Evolutionary conservation across 495 filamentous ascomycete genomes (phyloP), one percentile per base, ranked within the genome.

Genomic region (Sabuloglossum arenarium): DNA sequence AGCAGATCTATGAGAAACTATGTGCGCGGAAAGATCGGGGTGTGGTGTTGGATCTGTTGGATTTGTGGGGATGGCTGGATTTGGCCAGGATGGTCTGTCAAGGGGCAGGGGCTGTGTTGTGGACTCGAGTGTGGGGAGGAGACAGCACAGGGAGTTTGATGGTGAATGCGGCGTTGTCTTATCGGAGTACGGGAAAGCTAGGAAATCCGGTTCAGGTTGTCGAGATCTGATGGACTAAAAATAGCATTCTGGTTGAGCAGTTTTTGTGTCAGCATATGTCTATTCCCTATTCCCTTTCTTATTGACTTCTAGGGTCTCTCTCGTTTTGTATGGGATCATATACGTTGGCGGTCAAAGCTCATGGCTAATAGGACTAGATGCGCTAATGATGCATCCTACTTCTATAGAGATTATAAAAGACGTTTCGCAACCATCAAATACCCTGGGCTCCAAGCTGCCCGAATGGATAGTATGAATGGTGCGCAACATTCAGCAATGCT

Each of bases 101-200:
- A 60, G 88, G 86, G 1, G 43, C 80, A 0, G 64, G 70, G 23
- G 80, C 76, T 8, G 68, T 93, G 16, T 56, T 88, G 11, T 91
- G 86, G 85, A 77, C 81, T 56, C 68, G 67, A 34, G 67, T 84
- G 1, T 87, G 84, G 81, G 79, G 75, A 28, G 78, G 84, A 62
- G 71, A 69, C 46, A 57, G 57, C 43, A 65, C 59, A 24, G 77
- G 75, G 23, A 73, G 71, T 0, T 65, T 86, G 62, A 72, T 91
- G 76, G 76, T 90, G 9, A 93, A 93, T 68, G 86, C 86, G 1
- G 75, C 84, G 0, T 75, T 85, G 61, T 83, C 84, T 71, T 77
- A 82, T 65, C 72, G 75, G 12, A 78, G 76, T 53, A 82, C 77
- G 10, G 83, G 81, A 3, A 74, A 73, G 61, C 64, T 91, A 58